Conservation (phyloP, 1,284 basidiomycete species). For the Cutaneotrichosporon cyanovorans region DNA sequence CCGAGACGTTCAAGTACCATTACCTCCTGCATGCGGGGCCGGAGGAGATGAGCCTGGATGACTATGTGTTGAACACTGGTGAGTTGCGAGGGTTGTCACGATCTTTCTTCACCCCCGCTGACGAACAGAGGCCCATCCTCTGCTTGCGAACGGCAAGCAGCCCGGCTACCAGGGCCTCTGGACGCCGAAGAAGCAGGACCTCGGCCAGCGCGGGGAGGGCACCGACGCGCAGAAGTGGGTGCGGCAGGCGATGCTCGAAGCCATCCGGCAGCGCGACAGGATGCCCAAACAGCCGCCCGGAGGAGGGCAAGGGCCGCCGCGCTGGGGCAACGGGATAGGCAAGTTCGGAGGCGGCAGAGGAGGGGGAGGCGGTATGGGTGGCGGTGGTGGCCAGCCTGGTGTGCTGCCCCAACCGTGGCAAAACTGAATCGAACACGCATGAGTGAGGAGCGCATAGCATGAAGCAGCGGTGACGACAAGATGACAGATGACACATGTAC, state of each 20-base stretch:
- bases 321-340: no score
- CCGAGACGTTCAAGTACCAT: conserved; percentile 53
- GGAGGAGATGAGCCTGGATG: conserved; percentile 51
- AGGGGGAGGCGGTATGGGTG: conserved; percentile 19
- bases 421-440: not conserved
- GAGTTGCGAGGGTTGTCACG: conserved; percentile 6
- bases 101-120: no score
- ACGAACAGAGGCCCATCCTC: conserved; percentile 43
- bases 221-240: conserved; percentile 42
- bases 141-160: conserved; percentile 32
- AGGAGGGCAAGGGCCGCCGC: conserved; percentile 10
- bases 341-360: no score
- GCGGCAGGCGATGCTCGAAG: conserved; percentile 20
- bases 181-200: conserved; percentile 21
- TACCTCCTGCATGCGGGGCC: conserved; percentile 50
- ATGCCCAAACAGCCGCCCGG: not conserved
- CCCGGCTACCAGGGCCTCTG: conserved; percentile 35
- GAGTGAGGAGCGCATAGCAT: not conserved
- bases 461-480: no score
- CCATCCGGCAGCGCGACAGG: not conserved
- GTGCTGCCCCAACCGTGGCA: not conserved
- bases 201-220: conserved; percentile 38
- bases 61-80: conserved; percentile 53
- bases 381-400: conserved; percentile 19
- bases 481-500: no score